These are phyloP conservation scores for Sclerotinia sclerotiorum DNA, from an alignment of 2,329 filamentous ascomycete genomes.

Conservation along the genomic window DNA sequence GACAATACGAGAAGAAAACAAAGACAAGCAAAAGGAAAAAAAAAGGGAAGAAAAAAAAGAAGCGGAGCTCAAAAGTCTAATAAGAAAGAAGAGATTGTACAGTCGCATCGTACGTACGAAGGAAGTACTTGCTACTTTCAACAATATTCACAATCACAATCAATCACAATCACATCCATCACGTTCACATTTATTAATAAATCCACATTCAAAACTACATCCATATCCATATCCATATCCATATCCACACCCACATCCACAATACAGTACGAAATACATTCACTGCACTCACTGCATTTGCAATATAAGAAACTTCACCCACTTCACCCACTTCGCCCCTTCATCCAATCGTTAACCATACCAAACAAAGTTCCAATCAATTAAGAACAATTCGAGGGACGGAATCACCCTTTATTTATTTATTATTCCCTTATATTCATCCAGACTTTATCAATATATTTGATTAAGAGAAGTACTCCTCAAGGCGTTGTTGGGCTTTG, in stretches of 20 bases:
- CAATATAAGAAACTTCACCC: constrained; percentile 13
- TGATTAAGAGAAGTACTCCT: not conserved
- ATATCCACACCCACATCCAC: not conserved
- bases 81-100: not conserved
- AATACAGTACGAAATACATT: not conserved
- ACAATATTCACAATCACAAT: not conserved
- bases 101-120: not conserved
- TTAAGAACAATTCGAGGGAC: not conserved
- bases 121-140: not conserved
- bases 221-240: not conserved
- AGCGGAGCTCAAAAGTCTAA: constrained; percentile 11
- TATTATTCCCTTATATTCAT: not conserved
- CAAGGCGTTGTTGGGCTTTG: not conserved
- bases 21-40: too few relatives aligned
- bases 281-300: not conserved
- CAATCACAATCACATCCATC: not conserved
- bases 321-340: not conserved
- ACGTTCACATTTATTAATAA: too few relatives aligned
- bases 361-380: constrained; percentile 13
- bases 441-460: not conserved
- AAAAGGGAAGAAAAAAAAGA: not conserved
- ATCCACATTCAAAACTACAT: not conserved
- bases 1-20: constrained; percentile 18
- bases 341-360: constrained; percentile 2
- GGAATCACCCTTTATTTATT: not conserved